Conservation (phyloP, 2,329 filamentous ascomycete species). For the Pseudocercospora vitis region DNA sequence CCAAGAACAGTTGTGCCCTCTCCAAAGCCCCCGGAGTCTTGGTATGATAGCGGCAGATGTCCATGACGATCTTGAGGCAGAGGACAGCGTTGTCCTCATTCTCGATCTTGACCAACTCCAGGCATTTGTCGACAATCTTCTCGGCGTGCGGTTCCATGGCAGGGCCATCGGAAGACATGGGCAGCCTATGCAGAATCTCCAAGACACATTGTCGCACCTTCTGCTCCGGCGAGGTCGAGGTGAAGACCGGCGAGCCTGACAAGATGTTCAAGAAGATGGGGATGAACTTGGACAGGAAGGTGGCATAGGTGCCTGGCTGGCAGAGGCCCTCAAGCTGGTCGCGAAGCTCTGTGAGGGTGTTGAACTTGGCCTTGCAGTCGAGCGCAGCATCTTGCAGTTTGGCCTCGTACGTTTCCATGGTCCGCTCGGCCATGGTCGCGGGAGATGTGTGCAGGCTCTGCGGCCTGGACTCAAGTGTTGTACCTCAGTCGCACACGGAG, state of each 20-base stretch:
- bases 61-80: slow-evolving; percentile 97
- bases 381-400: slow-evolving; percentile 48
- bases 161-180: slow-evolving; percentile 61
- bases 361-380: slow-evolving; percentile 77
- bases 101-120: slow-evolving; percentile 83
- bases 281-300: slow-evolving; percentile 83
- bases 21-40: slow-evolving; percentile 66
- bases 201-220: slow-evolving; percentile 91
- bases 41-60: slow-evolving; percentile 89
- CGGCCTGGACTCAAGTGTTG: slow-evolving; percentile 6
- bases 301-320: slow-evolving; percentile 70
- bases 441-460: slow-evolving; percentile 10
- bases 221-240: slow-evolving; percentile 87
- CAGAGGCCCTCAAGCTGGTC: slow-evolving; percentile 91
- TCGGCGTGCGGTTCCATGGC: slow-evolving; percentile 83
- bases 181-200: slow-evolving; percentile 90
- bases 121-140: slow-evolving; percentile 85
- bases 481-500: slow-evolving; percentile 5
- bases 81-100: slow-evolving; percentile 99
- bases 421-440: slow-evolving; percentile 41
- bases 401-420: slow-evolving; percentile 48
- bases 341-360: slow-evolving; percentile 80
- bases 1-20: slow-evolving; percentile 85
- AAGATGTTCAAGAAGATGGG: slow-evolving; percentile 86
- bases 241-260: slow-evolving; percentile 82